A percentile compares a stretch with the other conserved stretches of the same genome.
Evolutionary conservation across 768 basidiomycete genomes (phyloP).

Genomic region (Lactarius vividus): DNA sequence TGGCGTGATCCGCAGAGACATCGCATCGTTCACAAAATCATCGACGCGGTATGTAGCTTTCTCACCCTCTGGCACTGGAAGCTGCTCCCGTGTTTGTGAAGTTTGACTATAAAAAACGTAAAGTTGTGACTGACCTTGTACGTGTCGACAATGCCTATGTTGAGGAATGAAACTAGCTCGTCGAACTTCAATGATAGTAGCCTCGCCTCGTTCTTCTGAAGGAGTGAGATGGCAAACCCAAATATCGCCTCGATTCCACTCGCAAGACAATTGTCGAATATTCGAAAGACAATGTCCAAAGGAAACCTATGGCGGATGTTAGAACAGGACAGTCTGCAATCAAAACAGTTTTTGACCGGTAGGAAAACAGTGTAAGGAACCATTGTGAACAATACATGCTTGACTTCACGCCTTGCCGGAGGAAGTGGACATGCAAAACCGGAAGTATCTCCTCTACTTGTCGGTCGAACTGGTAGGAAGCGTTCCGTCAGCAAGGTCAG

Average conservation of each 20-base stretch:
- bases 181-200: constrained; percentile 87
- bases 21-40: constrained; percentile 85
- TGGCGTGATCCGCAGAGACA: constrained; percentile 83
- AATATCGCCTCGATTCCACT: constrained; percentile 98
- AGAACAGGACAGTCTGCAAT: not conserved
- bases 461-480: constrained; percentile 74
- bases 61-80: not conserved
- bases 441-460: constrained; percentile 90
- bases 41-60: constrained; percentile 59
- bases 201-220: constrained; percentile 83
- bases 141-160: constrained; percentile 74
- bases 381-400: constrained; percentile 99
- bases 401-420: constrained; percentile 92
- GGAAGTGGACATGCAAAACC: constrained; percentile 88
- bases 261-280: constrained; percentile 94
- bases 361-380: constrained; percentile 97
- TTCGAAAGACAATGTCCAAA: constrained; percentile 89
- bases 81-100: constrained; percentile 1
- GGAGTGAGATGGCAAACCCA: constrained; percentile 83
- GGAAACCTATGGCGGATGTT: constrained; percentile 64
- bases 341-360: constrained; percentile 50
- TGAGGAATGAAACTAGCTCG: constrained; percentile 81
- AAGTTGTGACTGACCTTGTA: constrained; percentile 53
- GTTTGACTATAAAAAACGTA: not conserved
- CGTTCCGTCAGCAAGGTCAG: constrained; percentile 8